phyloP scores from a whole-genome alignment of 2,329 filamentous ascomycete species.

The Pseudopyricularia cyperi region DNA sequence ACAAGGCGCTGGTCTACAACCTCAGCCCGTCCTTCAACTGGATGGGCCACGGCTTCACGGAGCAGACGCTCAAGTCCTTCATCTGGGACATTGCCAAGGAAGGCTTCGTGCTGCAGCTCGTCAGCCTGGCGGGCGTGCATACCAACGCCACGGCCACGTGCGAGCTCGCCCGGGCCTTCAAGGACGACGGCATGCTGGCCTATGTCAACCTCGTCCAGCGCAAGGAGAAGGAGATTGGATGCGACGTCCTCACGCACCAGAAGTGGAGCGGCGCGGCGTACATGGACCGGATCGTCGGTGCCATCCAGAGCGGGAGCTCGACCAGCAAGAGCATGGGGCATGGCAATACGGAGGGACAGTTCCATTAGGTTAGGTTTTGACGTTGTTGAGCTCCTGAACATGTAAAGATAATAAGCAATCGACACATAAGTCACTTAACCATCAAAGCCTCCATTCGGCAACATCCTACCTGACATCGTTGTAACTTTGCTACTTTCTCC shows the following conservation, averaged over 20 bases:
- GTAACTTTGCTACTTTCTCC: too few relatives aligned
- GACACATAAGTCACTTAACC: too few relatives aligned
- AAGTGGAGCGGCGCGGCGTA: conserved; percentile 63
- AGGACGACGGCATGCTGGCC: conserved; percentile 86
- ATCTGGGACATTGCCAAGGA: conserved; percentile 93
- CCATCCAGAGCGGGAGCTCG: conserved; percentile 83
- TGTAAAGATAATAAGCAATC: too few relatives aligned
- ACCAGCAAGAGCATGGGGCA: conserved; percentile 89
- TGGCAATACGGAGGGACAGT: conserved; percentile 75
- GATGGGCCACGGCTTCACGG: conserved; percentile 87
- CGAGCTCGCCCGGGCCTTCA: conserved; percentile 72
- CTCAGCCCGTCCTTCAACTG: conserved; percentile 96
- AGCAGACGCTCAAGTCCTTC: conserved; percentile 73
- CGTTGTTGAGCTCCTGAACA: too few relatives aligned
- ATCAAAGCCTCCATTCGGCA: too few relatives aligned
- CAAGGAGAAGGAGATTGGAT: conserved; percentile 78
- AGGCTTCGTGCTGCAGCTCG: conserved; percentile 60
- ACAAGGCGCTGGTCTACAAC: conserved; percentile 93
- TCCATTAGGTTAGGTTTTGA: conserved; percentile 19
- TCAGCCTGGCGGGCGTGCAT: conserved; percentile 54
- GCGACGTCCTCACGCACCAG: conserved; percentile 90
- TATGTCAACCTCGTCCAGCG: conserved; percentile 92
- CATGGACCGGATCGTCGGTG: conserved; percentile 79
- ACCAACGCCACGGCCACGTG: conserved; percentile 51
- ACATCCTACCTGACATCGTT: too few relatives aligned